phyloP scores from a whole-genome alignment of 192 early-diverging fungal species.

The Borealophlyctis nickersoniae region DNA sequence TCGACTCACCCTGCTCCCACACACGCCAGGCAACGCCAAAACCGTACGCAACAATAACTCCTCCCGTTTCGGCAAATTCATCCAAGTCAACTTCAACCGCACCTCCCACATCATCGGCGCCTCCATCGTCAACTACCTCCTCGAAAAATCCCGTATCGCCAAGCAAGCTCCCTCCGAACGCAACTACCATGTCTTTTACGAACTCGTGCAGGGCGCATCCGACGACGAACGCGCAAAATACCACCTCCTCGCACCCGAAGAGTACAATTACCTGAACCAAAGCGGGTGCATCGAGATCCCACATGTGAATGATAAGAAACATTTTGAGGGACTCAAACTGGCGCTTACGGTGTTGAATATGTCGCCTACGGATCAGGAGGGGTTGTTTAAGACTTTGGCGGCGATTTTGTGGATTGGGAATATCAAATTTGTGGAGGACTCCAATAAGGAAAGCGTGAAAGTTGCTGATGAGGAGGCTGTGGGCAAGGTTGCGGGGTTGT shows the following conservation, averaged over 20 bases:
- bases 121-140: constrained; percentile 53
- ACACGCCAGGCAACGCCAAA: constrained; percentile 50
- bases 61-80: constrained; percentile 59
- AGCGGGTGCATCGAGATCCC: constrained; percentile 51
- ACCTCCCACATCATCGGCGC: constrained; percentile 50
- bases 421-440: constrained; percentile 52
- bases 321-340: constrained; percentile 71
- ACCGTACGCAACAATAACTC: constrained; percentile 60
- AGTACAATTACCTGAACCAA: constrained; percentile 45
- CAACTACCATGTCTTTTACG: constrained; percentile 60
- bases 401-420: constrained; percentile 49
- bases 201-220: constrained; percentile 42
- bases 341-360: constrained; percentile 71
- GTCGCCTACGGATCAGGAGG: constrained; percentile 61
- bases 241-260: constrained; percentile 24
- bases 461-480: constrained; percentile 76
- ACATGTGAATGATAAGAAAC: constrained; percentile 42
- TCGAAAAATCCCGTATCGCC: constrained; percentile 55
- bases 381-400: constrained; percentile 31
- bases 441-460: constrained; percentile 62
- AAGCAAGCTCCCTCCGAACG: constrained; percentile 49
- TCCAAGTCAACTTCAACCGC: constrained; percentile 49
- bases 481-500: constrained; percentile 70
- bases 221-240: constrained; percentile 44
- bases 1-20: neutral